A percentile compares a stretch with the other conserved stretches of the same genome.
Evolutionary conservation across 2,329 filamentous ascomycete genomes (phyloP).

Genomic region (Apiospora hydei): DNA sequence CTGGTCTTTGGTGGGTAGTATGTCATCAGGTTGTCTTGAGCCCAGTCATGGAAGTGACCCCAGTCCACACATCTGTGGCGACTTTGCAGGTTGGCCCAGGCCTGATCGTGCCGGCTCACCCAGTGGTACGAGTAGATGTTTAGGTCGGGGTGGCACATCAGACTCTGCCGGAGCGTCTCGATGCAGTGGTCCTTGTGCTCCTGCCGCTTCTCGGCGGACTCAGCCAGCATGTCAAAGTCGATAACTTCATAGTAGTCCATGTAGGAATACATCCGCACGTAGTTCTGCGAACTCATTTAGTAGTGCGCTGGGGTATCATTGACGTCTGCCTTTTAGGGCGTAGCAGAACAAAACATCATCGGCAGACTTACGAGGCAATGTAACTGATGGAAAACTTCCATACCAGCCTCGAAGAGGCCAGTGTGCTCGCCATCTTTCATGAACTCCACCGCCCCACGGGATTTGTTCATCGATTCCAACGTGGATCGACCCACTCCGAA

Average conservation of each 20-base stretch:
- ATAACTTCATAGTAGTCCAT: not conserved
- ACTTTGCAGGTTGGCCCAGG: not conserved
- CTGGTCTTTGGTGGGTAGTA: constrained; percentile 1
- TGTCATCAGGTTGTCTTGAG: not conserved
- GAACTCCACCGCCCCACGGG: not conserved
- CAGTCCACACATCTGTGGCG: not conserved
- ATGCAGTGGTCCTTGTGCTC: constrained; percentile 14
- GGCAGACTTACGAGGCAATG: not conserved
- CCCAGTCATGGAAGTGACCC: not conserved
- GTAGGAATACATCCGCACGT: constrained; percentile 5
- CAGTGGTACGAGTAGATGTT: constrained; percentile 7
- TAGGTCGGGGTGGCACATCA: constrained; percentile 5
- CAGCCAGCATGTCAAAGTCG: constrained; percentile 1
- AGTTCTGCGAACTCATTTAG: not conserved
- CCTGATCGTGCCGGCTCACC: constrained; percentile 4
- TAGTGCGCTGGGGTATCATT: not conserved
- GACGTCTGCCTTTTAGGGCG: not conserved
- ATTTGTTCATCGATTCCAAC: not conserved
- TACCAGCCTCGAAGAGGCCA: not conserved
- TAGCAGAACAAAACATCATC: too few species aligned
- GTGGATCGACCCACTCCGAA: not conserved
- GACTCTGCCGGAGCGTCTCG: not conserved
- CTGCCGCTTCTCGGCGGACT: not conserved
- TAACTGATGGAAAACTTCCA: constrained; percentile 7
- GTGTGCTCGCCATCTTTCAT: constrained; percentile 18